Percentiles rank a stretch among this genome's conserved stretches.
Evolutionary conservation across 2,329 filamentous ascomycete genomes (phyloP).

Genomic region (Bipolaris gigantea): DNA sequence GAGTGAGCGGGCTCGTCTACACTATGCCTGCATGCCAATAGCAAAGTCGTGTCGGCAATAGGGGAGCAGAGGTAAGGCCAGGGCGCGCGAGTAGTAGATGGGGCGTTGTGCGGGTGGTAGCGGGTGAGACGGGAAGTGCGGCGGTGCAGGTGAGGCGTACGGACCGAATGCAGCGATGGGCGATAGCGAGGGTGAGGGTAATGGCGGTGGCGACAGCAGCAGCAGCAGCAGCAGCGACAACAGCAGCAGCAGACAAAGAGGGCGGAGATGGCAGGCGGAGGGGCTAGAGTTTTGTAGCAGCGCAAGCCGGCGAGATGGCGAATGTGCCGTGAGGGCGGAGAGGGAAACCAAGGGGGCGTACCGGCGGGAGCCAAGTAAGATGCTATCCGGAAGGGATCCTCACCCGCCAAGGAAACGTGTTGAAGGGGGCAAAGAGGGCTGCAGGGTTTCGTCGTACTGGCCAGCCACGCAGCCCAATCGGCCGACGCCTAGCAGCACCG

Average conservation of each 20-base stretch:
- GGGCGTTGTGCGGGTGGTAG: background rate
- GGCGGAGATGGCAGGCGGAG: background rate
- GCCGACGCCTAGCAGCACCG: background rate
- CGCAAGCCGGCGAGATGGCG: background rate
- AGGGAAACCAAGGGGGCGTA: slow-evolving; percentile 5
- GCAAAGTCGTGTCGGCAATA: slow-evolving; percentile 1
- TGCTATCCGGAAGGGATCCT: slow-evolving; percentile 10
- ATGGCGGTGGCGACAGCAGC: background rate
- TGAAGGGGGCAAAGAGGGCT: slow-evolving; percentile 9
- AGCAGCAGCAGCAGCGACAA: background rate
- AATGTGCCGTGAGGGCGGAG: background rate
- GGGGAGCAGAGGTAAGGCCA: background rate
- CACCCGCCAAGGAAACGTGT: slow-evolving; percentile 8
- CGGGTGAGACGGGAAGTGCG: slow-evolving; percentile 9
- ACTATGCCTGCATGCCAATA: slow-evolving; percentile 34
- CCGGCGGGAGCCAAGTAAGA: background rate
- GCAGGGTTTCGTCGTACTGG: slow-evolving; percentile 9
- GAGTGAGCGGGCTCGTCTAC: slow-evolving; percentile 14
- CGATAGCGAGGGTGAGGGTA: background rate
- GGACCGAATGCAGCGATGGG: background rate
- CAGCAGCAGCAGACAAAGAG: background rate
- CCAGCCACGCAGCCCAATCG: slow-evolving; percentile 9
- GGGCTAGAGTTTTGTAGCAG: background rate
- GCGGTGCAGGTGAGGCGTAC: slow-evolving; percentile 9
- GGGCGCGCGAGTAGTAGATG: background rate